These are phyloP conservation scores for Psilocybe cyanescens DNA, from an alignment of 768 basidiomycete genomes.

Conservation along the genomic window DNA sequence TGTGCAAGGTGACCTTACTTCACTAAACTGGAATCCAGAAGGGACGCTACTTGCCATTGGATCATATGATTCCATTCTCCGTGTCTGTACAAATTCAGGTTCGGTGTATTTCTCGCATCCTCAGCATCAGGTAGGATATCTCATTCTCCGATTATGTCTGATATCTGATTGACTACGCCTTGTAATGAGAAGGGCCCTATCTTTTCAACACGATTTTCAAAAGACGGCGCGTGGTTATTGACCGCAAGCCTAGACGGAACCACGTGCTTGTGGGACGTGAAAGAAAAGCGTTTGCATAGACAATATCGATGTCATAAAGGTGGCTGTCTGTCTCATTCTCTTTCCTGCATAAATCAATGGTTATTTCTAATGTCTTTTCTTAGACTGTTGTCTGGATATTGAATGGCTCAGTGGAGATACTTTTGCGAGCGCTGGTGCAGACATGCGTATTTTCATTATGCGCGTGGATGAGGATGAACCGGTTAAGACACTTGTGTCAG, in stretches of 20 bases:
- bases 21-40: constrained; percentile 76
- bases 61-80: constrained; percentile 74
- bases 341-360: background rate
- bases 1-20: constrained; percentile 68
- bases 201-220: constrained; percentile 80
- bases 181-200: constrained; percentile 70
- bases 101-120: constrained; percentile 62
- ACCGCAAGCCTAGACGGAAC: constrained; percentile 82
- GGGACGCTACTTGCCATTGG: constrained; percentile 78
- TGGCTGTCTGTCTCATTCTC: constrained; percentile 31
- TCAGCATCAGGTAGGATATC: constrained; percentile 63
- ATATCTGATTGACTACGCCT: constrained; percentile 29
- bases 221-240: constrained; percentile 69
- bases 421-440: constrained; percentile 78
- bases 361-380: constrained; percentile 6
- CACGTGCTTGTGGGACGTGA: constrained; percentile 79
- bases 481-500: constrained; percentile 66
- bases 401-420: constrained; percentile 76
- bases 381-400: constrained; percentile 80
- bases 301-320: constrained; percentile 73
- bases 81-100: constrained; percentile 68
- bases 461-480: constrained; percentile 55
- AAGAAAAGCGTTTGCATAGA: constrained; percentile 57
- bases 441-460: constrained; percentile 64
- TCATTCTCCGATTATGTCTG: background rate